A percentile compares a stretch with the other conserved stretches of the same genome.
Evolutionary conservation across 106 monocot genomes (phyloP).

Genomic region (Platanthera zijinensis): DNA sequence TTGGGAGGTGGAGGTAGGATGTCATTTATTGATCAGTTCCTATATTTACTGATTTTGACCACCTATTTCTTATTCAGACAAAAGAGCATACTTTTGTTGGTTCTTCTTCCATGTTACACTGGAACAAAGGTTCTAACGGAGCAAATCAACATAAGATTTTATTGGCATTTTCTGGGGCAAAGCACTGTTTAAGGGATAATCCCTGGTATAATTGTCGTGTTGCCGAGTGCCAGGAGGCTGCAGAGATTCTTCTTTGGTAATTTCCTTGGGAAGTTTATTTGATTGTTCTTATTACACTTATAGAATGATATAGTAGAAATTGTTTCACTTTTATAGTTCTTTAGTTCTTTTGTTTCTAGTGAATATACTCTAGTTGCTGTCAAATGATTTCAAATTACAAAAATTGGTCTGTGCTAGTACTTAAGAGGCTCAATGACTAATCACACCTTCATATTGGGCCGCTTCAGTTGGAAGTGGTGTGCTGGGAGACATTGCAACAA

Average conservation of each 20-base stretch:
- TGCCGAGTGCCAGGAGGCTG: conserved; percentile 83
- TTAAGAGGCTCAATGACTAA: too few relatives aligned
- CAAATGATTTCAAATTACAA: too few relatives aligned
- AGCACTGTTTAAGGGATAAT: conserved; percentile 55
- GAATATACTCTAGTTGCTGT: too few relatives aligned
- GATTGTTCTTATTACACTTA: background rate
- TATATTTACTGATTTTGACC: background rate
- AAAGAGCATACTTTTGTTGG: conserved; percentile 29
- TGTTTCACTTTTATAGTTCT: background rate
- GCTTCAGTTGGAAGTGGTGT: too few relatives aligned
- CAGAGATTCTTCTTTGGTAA: conserved; percentile 61
- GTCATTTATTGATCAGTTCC: background rate
- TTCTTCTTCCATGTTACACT: conserved; percentile 20
- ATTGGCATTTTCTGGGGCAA: conserved; percentile 83
- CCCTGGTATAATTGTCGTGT: conserved; percentile 79
- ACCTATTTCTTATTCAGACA: conserved; percentile 35
- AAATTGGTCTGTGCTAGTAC: too few relatives aligned
- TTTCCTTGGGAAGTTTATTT: conserved; percentile 8
- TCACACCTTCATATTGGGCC: too few relatives aligned
- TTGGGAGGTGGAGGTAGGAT: background rate
- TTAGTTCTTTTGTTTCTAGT: background rate
- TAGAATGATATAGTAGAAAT: background rate
- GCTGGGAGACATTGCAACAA: too few relatives aligned
- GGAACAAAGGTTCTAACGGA: conserved; percentile 10
- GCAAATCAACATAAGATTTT: conserved; percentile 65